These are phyloP conservation scores for Crithidia bombi DNA, from an alignment of 208 protist genomes.

Conservation along the genomic window DNA sequence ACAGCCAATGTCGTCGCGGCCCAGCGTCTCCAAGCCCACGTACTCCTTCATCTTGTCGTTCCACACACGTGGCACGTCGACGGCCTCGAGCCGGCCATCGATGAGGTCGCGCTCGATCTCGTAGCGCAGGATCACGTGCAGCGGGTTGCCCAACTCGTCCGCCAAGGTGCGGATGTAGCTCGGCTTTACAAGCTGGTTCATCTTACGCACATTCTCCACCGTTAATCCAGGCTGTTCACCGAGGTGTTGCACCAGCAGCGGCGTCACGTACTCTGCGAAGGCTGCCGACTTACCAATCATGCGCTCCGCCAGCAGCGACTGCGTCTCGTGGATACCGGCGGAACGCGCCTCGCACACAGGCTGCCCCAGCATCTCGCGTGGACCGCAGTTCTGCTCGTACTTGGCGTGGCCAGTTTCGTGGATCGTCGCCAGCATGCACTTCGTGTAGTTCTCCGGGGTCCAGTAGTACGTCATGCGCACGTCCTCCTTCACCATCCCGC, in stretches of 20 bases:
- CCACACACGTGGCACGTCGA: conserved; percentile 76
- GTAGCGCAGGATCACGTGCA: conserved; percentile 86
- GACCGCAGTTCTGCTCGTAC: conserved; percentile 44
- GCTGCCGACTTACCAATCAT: conserved; percentile 57
- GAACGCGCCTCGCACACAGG: conserved; percentile 61
- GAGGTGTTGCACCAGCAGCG: conserved; percentile 48
- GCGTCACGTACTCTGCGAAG: conserved; percentile 57
- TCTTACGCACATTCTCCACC: conserved; percentile 19
- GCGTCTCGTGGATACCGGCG: conserved; percentile 78
- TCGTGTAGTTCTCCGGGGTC: conserved; percentile 39
- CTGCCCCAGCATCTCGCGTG: conserved; percentile 42
- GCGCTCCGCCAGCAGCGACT: conserved; percentile 81
- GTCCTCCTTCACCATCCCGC: conserved; percentile 64
- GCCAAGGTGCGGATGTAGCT: conserved; percentile 73
- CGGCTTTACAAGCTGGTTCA: conserved; percentile 42
- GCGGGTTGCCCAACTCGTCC: conserved; percentile 87
- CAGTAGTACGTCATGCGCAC: conserved; percentile 78
- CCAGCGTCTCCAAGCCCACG: conserved; percentile 72
- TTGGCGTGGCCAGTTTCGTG: conserved; percentile 43
- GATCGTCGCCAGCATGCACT: conserved; percentile 35
- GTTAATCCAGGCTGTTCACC: conserved; percentile 48
- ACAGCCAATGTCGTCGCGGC: conserved; percentile 73
- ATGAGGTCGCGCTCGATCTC: conserved; percentile 83
- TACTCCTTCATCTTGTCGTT: conserved; percentile 87
- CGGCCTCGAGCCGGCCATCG: conserved; percentile 62